Evolutionary conservation across 2,329 filamentous ascomycete genomes (phyloP).

Genomic region (Ceratocystis papillata): DNA sequence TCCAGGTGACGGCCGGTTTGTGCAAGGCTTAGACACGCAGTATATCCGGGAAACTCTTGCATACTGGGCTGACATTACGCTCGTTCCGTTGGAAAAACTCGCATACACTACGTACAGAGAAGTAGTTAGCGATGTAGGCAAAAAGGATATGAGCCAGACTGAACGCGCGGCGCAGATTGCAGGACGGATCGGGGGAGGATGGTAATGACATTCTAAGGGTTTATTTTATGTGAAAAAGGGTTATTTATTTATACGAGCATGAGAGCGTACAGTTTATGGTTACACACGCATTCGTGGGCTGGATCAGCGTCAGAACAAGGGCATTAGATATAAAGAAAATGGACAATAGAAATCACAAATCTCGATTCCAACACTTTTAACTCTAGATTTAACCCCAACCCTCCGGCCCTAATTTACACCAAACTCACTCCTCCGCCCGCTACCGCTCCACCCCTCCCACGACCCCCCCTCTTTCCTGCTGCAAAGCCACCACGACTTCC

Average conservation of each 20-base stretch:
- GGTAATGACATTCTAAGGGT: conserved; percentile 44
- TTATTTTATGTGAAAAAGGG: background rate
- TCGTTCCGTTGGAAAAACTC: conserved; percentile 59
- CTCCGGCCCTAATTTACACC: background rate
- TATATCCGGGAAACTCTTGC: conserved; percentile 57
- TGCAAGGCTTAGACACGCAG: conserved; percentile 55
- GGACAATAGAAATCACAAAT: background rate
- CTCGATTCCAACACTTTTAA: background rate
- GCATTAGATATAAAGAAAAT: background rate
- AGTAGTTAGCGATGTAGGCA: conserved; percentile 91
- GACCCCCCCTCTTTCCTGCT: conserved; percentile 1
- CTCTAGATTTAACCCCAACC: background rate
- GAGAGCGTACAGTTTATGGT: background rate
- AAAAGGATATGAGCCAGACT: conserved; percentile 56
- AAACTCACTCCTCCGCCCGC: conserved; percentile 18
- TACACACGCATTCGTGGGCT: background rate
- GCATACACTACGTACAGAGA: conserved; percentile 80
- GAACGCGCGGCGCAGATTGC: conserved; percentile 81
- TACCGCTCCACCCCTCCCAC: background rate
- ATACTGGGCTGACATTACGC: conserved; percentile 66
- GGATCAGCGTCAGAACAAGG: background rate
- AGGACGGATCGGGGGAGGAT: conserved; percentile 83
- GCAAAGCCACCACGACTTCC: conserved; percentile 69
- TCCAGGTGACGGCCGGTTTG: conserved; percentile 34
- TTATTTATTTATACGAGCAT: background rate